Base-by-base conservation (phyloP, 768 basidiomycete species). In the Cystofilobasidium ferigula region DNA sequence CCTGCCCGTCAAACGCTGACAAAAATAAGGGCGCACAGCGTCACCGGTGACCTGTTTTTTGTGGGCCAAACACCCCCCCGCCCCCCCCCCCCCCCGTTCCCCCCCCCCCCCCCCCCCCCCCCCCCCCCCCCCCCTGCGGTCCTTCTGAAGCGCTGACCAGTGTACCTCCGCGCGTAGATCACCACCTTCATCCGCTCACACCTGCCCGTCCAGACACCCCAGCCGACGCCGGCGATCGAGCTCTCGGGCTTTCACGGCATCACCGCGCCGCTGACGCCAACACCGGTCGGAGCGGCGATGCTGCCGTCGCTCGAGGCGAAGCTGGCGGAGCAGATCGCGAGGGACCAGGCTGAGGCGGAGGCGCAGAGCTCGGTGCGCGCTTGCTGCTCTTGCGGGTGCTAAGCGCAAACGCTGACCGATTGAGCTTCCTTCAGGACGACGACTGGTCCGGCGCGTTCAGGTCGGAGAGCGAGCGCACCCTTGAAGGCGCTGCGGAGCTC, bases 401-500 rank as follows among this genome's bases (percentile, higher is more conserved):
- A 8, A 9, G 38, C 16, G 38, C 38, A 8, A 48, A 6, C 45
- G 24, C 45, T 54, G 18, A 3, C 28, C 30, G 10, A 22, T 54
- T 32, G 28, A 30, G 35, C 40, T 57, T 30, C 2, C 12, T 22
- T 10, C 60, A 58, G 56, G 30, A 35, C 13, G 58, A 60, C 2
- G 53, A 57, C 34, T 22, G 20, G 26, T 12, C 36, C 9, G 51
- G 28, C 26, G 1, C 35, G 1, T 63, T 68, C 35, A 10, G 20
- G 35, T 36, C 45, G 4, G 54, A 68, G 36, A 36, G 45, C 40
- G 58, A 68, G 30, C 45, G 61, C 18, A 62, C 32, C 9, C 58
- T 68, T 12, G 51, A 54, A 24, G 67, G 67, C 5, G 57, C 63
- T 28, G 67, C 67, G 7, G 3, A 45, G 26, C 32, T 62, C 22